These are phyloP conservation scores for Teratosphaeria pseudoeucalypti DNA, from an alignment of 2,329 filamentous ascomycete genomes.

Conservation along the genomic window DNA sequence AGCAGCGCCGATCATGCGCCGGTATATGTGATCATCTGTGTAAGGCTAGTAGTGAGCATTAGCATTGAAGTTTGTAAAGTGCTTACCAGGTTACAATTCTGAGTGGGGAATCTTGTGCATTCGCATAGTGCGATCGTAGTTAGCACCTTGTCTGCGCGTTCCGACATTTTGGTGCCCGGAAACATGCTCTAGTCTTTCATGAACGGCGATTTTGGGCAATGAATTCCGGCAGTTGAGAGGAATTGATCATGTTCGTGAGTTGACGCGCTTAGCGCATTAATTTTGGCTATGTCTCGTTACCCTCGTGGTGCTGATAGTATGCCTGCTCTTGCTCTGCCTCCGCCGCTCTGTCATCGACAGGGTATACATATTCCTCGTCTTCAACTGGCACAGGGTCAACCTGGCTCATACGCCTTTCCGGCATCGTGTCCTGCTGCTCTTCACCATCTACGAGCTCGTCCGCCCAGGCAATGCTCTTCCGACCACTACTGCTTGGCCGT, in stretches of 20 bases:
- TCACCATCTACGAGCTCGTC: slow-evolving; percentile 22
- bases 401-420: slow-evolving; percentile 9
- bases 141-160: neutral
- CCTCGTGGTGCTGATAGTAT: neutral
- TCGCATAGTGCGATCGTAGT: too few relatives aligned
- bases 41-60: neutral
- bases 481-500: slow-evolving; percentile 10
- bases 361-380: slow-evolving; percentile 11
- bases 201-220: neutral
- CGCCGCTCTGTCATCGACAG: neutral
- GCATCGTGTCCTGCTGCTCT: slow-evolving; percentile 10
- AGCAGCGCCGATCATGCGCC: neutral
- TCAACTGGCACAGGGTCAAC: slow-evolving; percentile 22
- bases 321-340: neutral
- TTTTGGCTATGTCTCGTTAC: neutral
- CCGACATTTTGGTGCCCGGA: neutral
- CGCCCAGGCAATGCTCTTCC: slow-evolving; percentile 22
- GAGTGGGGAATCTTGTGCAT: neutral
- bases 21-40: neutral
- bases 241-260: neutral
- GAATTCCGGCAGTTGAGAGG: neutral
- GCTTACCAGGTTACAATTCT: neutral
- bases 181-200: neutral
- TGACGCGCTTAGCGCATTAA: neutral
- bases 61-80: neutral